Evolutionary conservation across 169 alveolate species (phyloP).

Genomic region (Blepharisma undulans): DNA sequence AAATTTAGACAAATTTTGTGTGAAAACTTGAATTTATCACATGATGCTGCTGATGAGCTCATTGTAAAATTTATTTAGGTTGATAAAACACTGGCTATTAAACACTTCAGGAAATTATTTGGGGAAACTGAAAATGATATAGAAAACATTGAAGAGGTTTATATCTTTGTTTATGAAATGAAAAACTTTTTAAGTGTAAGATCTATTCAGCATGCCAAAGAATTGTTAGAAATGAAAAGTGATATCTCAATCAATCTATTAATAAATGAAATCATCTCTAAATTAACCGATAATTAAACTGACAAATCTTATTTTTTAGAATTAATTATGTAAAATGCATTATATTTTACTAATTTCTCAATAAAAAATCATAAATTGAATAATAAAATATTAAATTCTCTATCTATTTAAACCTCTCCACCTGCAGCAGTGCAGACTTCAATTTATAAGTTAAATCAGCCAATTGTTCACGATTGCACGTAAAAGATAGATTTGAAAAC

Average conservation of each 20-base stretch:
- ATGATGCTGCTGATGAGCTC: neutral
- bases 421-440: conserved; percentile 9
- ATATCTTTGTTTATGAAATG: neutral
- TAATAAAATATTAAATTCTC: neutral
- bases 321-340: no score
- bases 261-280: neutral
- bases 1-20: neutral
- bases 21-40: neutral
- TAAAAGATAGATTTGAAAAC: neutral
- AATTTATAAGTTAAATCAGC: conserved; percentile 21
- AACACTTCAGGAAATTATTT: neutral
- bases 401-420: neutral
- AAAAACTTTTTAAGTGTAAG: neutral
- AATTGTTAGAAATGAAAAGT: neutral
- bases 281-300: neutral
- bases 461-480: conserved; percentile 21
- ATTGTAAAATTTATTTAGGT: neutral
- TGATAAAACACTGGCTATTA: neutral
- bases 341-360: neutral
- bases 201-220: neutral
- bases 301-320: neutral
- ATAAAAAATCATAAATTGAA: neutral
- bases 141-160: neutral
- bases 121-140: neutral
- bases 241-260: neutral